Conservation (phyloP, 768 basidiomycete species). For the Mycena vitilis region DNA sequence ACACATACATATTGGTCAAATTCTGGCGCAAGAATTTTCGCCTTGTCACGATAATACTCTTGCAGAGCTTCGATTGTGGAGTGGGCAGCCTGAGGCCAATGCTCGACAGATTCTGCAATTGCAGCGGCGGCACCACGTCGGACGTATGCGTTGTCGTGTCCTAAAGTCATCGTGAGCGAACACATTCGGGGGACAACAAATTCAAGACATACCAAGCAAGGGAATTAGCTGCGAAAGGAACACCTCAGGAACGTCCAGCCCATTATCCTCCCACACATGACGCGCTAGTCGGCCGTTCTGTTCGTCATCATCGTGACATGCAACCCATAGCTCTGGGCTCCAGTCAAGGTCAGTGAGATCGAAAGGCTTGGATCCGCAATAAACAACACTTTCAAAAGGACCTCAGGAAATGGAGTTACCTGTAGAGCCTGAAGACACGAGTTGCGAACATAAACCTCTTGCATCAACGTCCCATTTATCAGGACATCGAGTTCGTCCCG, state of each 20-base stretch:
- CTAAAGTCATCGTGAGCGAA: conserved; percentile 50
- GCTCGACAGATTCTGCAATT: conserved; percentile 80
- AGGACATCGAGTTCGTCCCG: conserved; percentile 73
- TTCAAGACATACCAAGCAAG: conserved; percentile 71
- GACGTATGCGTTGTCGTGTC: conserved; percentile 84
- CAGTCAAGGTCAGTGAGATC: conserved; percentile 96
- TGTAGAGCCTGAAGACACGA: conserved; percentile 92
- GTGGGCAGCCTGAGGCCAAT: conserved; percentile 70
- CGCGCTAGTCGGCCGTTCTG: conserved; percentile 87
- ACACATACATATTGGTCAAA: conserved; percentile 89
- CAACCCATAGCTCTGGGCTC: conserved; percentile 89
- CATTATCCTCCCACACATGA: conserved; percentile 96
- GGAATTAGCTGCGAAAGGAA: conserved; percentile 68
- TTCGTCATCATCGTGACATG: conserved; percentile 86
- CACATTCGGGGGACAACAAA: not conserved
- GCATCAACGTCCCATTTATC: conserved; percentile 79
- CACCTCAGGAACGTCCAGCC: conserved; percentile 83
- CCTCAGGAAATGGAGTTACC: conserved; percentile 52
- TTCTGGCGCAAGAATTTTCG: conserved; percentile 88
- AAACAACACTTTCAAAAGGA: conserved; percentile 6
- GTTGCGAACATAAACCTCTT: conserved; percentile 89
- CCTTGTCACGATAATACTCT: conserved; percentile 87
- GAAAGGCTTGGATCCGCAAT: conserved; percentile 71
- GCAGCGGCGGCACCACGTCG: conserved; percentile 77
- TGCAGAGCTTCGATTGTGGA: conserved; percentile 66